A percentile compares a stretch with the other conserved stretches of the same genome.
These are phyloP conservation scores for Prunus mume DNA, from an alignment of 306 rosid species.

Conservation along the genomic window DNA sequence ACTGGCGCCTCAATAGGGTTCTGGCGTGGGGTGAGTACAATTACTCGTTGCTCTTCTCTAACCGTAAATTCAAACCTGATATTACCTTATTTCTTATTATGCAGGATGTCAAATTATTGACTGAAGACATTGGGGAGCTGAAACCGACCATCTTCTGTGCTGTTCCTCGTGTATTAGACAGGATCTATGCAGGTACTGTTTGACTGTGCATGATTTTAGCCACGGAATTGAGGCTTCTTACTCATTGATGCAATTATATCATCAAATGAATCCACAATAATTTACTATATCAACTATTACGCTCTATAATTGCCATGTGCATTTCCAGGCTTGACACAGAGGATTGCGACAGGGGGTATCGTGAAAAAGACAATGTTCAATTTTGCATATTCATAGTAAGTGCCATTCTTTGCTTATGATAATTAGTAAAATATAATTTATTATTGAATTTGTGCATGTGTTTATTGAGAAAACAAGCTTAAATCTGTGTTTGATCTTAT, in stretches of 20 bases:
- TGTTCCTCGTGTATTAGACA: constrained; percentile 94
- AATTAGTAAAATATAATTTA: not conserved
- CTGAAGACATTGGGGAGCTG: constrained; percentile 85
- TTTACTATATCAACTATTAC: not conserved
- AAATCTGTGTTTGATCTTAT: not conserved
- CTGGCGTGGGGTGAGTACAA: constrained; percentile 93
- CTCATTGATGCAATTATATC: not conserved
- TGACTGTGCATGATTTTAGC: constrained; percentile 16
- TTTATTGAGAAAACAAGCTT: not conserved
- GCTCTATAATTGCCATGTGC: constrained; percentile 10
- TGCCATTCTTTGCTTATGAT: constrained; percentile 3
- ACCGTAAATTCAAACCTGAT: constrained; percentile 16
- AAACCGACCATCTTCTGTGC: constrained; percentile 95
- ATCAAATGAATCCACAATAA: not conserved
- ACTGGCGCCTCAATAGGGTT: constrained; percentile 90
- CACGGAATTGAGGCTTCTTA: constrained; percentile 4
- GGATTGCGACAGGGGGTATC: constrained; percentile 72
- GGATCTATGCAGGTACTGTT: constrained; percentile 67
- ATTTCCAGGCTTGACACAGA: constrained; percentile 78
- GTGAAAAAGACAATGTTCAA: constrained; percentile 67
- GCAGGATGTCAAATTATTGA: constrained; percentile 87
- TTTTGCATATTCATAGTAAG: constrained; percentile 76
- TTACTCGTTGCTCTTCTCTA: not conserved
- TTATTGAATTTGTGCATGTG: not conserved
- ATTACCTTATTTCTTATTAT: constrained; percentile 20